A percentile compares a stretch with the other conserved stretches of the same genome.
Evolutionary conservation across 371 early-diverging fungal genomes (phyloP).

Genomic region (Lichtheimia ornata): DNA sequence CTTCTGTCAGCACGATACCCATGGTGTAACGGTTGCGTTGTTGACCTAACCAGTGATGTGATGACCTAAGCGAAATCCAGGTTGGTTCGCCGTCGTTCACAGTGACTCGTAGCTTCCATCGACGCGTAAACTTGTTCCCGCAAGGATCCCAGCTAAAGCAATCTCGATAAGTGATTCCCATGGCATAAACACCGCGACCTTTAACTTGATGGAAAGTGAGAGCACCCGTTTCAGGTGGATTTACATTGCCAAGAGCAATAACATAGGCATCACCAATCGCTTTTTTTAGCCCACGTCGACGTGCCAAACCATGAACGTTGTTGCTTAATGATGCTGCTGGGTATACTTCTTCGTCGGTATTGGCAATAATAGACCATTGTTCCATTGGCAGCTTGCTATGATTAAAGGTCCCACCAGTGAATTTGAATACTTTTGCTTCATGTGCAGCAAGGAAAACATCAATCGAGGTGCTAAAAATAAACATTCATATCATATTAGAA

Average conservation of each 20-base stretch:
- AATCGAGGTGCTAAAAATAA: too few species aligned
- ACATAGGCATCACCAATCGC: slow-evolving; percentile 14
- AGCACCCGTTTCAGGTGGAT: slow-evolving; percentile 17
- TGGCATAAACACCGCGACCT: slow-evolving; percentile 6
- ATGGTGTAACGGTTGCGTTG: slow-evolving; percentile 13
- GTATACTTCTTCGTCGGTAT: too few species aligned
- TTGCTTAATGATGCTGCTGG: slow-evolving; percentile 15
- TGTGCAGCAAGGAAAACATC: too few species aligned
- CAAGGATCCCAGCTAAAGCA: slow-evolving; percentile 23
- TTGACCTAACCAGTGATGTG: too few species aligned
- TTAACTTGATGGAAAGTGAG: slow-evolving; percentile 13
- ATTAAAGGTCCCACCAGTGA: too few species aligned
- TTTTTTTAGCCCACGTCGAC: slow-evolving; percentile 13
- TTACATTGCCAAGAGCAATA: slow-evolving; percentile 21
- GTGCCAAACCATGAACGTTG: slow-evolving; percentile 15
- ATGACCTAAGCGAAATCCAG: slow-evolving; percentile 11
- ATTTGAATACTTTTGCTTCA: too few species aligned
- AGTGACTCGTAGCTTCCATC: slow-evolving; percentile 16
- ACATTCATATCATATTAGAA: too few species aligned
- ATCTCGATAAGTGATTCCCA: slow-evolving; percentile 13
- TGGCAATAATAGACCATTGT: neutral
- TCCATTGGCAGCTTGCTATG: too few species aligned
- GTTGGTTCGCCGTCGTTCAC: slow-evolving; percentile 7
- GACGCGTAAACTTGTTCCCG: slow-evolving; percentile 17
- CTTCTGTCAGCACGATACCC: slow-evolving; percentile 6